phyloP scores from a whole-genome alignment of 1,284 basidiomycete genomes.

The Irpex sp. region DNA sequence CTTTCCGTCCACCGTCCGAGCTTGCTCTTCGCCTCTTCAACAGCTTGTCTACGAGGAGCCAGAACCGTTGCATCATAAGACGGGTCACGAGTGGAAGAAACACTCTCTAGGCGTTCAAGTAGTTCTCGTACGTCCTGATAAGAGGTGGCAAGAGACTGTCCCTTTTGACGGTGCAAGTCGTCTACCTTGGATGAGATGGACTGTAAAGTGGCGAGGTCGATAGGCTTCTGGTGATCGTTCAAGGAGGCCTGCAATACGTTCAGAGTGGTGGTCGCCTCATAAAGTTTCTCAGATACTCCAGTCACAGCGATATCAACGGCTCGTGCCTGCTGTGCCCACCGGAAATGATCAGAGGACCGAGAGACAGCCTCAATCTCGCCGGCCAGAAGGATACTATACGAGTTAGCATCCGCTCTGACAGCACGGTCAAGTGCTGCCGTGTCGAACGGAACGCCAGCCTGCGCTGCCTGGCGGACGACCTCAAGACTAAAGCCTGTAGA shows the following conservation, averaged over 20 bases:
- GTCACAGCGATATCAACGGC: slow-evolving; percentile 43
- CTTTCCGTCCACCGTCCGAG: slow-evolving; percentile 44
- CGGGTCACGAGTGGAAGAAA: slow-evolving; percentile 34
- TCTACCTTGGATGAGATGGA: slow-evolving; percentile 34
- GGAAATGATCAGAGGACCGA: slow-evolving; percentile 42
- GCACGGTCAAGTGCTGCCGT: slow-evolving; percentile 54
- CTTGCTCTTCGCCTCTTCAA: slow-evolving; percentile 46
- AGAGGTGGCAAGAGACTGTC: slow-evolving; percentile 38
- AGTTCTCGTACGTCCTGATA: slow-evolving; percentile 47
- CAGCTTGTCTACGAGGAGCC: slow-evolving; percentile 37
- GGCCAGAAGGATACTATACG: slow-evolving; percentile 55
- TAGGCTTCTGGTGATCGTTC: slow-evolving; percentile 20
- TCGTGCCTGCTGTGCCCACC: slow-evolving; percentile 47
- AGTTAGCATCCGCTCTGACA: slow-evolving; percentile 69
- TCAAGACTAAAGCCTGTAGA: slow-evolving; percentile 30
- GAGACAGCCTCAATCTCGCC: slow-evolving; percentile 47
- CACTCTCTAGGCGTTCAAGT: slow-evolving; percentile 44
- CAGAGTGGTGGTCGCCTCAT: slow-evolving; percentile 33
- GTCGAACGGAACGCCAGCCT: slow-evolving; percentile 51
- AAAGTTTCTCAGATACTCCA: slow-evolving; percentile 32
- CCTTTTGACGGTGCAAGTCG: slow-evolving; percentile 27
- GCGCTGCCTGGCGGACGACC: slow-evolving; percentile 24
- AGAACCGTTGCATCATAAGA: slow-evolving; percentile 40
- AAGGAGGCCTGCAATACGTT: slow-evolving; percentile 28
- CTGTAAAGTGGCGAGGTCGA: slow-evolving; percentile 29